Base-by-base conservation (phyloP, 2,329 filamentous ascomycete species). In the Camillea tinctor region DNA sequence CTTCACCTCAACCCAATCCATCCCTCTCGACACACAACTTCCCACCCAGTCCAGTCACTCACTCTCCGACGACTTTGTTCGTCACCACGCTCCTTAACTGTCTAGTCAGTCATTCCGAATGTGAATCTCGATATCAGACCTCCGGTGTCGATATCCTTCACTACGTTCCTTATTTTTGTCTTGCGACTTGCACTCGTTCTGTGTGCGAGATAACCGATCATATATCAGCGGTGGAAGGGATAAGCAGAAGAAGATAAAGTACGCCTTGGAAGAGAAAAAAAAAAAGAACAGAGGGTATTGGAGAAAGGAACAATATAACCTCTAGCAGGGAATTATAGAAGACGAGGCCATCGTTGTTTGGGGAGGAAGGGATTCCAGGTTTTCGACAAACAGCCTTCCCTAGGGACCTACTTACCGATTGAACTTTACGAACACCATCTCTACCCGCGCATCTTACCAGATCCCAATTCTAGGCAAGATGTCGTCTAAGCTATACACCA, bases 11-110 rank as follows among this genome's bases (percentile, higher is more conserved):
- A 30, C 26, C 26, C n/a, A n/a, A 4, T 30, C 50, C 22, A 21
- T 24, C 13, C 50, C 19, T 51, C 50, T 51, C 50, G 13, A 15
- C 52, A 59, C 64, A 62, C n/a, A n/a, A n/a, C n/a, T n/a, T 63
- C 61, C 61, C 63, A 63, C 54, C 54, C 58, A 59, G 63, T 67
- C 54, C 58, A 59, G 63, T 67, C 64, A 52, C 58, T 66, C 61
- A 23, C 62, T 66, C 57, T 49, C 55, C 36, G 67, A 65, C 68
- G 55, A 58, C 54, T 36, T 57, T n/a, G 61, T 59, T 65, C 67
- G 68, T 69, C 66, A 59, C 60, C 64, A 72, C 70, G 60, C 64
- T 73, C 70, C 64, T 69, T 69, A 67, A 22, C 44, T 8, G n/a
- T n/a, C n/a, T n/a, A n/a, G n/a, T n/a, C n/a, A 54, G 59, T 57